Conservation (phyloP, 2,329 filamentous ascomycete genomes). For the Beauveria australis region DNA sequence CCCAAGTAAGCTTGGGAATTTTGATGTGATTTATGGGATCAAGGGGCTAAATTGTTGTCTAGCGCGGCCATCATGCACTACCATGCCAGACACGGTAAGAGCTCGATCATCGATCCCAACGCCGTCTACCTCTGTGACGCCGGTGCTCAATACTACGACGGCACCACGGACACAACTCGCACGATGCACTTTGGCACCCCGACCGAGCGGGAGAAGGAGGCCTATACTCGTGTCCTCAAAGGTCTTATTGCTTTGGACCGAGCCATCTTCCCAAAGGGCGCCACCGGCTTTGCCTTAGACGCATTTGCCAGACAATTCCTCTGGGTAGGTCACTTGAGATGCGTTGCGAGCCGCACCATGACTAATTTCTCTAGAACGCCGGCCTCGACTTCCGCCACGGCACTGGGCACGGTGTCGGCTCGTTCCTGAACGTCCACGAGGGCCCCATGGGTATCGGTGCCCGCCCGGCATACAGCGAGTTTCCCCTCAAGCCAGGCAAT, state of each 20-base stretch:
- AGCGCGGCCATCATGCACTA: slow-evolving; percentile 97
- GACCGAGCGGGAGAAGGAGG: slow-evolving; percentile 72
- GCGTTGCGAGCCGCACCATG: background rate
- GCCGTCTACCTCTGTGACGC: slow-evolving; percentile 94
- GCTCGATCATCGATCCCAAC: slow-evolving; percentile 73
- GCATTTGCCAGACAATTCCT: slow-evolving; percentile 80
- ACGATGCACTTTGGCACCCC: slow-evolving; percentile 88
- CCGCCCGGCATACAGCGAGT: slow-evolving; percentile 82
- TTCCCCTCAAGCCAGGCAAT: slow-evolving; percentile 82
- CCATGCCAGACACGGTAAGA: slow-evolving; percentile 74
- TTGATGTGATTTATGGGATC: background rate
- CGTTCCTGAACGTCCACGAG: slow-evolving; percentile 94
- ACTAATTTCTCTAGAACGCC: slow-evolving; percentile 33
- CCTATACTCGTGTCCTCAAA: slow-evolving; percentile 91
- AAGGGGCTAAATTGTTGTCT: slow-evolving; percentile 12
- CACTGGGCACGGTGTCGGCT: slow-evolving; percentile 92
- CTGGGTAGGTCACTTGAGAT: slow-evolving; percentile 53
- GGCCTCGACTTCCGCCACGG: slow-evolving; percentile 94
- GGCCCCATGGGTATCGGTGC: slow-evolving; percentile 95
- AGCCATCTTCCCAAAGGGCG: slow-evolving; percentile 88
- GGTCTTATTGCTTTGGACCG: slow-evolving; percentile 84
- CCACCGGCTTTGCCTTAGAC: slow-evolving; percentile 87
- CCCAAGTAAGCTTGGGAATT: slow-evolving; percentile 44
- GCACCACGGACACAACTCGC: slow-evolving; percentile 90
- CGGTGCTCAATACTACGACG: slow-evolving; percentile 90